Evolutionary conservation across 78 protist genomes (phyloP), one percentile per base, ranked within the genome.

Genomic region (Monocercomonoides exilis): DNA sequence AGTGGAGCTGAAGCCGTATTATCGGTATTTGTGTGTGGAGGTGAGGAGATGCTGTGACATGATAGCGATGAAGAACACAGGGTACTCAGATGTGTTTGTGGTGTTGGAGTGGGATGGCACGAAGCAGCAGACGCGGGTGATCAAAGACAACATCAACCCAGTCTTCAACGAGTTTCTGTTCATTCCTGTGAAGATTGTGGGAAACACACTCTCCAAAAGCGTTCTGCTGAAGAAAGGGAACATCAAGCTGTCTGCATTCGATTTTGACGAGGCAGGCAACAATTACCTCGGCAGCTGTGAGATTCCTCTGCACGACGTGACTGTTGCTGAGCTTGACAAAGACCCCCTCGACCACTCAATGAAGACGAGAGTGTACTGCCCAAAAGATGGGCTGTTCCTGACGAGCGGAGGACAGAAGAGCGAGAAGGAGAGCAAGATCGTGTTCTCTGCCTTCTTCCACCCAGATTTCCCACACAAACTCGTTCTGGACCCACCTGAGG

Each of bases 61-160:
- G 1, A 3, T 6, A 2, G 88, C 44, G n/a, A 54, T 29, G 1
- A 34, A 35, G 42, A 34, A 3, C 33, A 86, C 36, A n/a, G 88
- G 88, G 11, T 86, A 3, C 44, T 29, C 88, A 32, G 70, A 45
- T 45, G 35, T 44, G 2, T 86, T 63, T 29, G 87, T 85, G 2
- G 87, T 54, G 87, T 32, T 45, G 3, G 87, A 85, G n/a, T 85
- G 80, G 70, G 87, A 85, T 4, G 80, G 80, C 80, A 45, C 80
- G 6, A 44, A 41, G 3, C 87, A 85, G 77, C 81, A 85, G 77
- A 85, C 87, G 3, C 80, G 70, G 11, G 87, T 85, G 6, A 45
- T 70, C 11, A 41, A 54, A 36, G 43, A 45, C 5, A 38, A 86
- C 41, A 44, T 86, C 45, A 86, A 86, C 44, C 88, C 88, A 2